Base-by-base conservation (phyloP, 306 rosid genomes). In the Glycyrrhiza uralensis region DNA sequence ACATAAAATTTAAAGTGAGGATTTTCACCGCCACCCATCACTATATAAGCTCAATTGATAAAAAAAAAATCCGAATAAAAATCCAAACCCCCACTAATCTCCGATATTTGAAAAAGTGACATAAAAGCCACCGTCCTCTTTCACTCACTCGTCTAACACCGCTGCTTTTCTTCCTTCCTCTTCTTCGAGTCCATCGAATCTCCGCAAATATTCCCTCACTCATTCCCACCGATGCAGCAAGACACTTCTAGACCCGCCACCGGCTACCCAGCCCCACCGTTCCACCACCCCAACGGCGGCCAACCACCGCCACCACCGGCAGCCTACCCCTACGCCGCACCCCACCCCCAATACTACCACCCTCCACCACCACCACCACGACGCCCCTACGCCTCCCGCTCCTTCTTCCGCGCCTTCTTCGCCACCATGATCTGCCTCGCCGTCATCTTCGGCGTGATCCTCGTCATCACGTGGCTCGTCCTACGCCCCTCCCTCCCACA, bases 401-500 rank as follows among this genome's bases (percentile, higher is more conserved):
- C 74, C 19, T 86, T 89, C 78, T 32, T 89, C 52, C 97, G 98
- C 72, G 83, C 88, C 9, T 66, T 91, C 77, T 4, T 89, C 36
- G 76, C 84, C 23, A 81, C 89, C 52, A 77, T 94, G 81, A 47
- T 87, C 3, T 74, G 89, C 77, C 76, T 86, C 69, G 82, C 81
- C 41, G 69, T 89, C 19, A n/a, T 84, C 33, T 32, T 85, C 46
- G 92, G 86, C 77, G 81, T 69, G 2, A 51, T 85, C 45, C 42
- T 85, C 18, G 69, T 94, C 62, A 46, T 89, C 46, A 52, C 90
- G 1, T 89, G 96, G 97, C 96, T 94, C 49, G 86, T 94, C 70
- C 85, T 94, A 19, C 97, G 96, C 35, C 99, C 99, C 22, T 85
- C 80, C 2, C 72, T 86, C 79, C 99, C 97, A 0, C 69, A 82